Conservation (phyloP, 441 rosid genomes). For the Euphorbia schlechtendalii region DNA sequence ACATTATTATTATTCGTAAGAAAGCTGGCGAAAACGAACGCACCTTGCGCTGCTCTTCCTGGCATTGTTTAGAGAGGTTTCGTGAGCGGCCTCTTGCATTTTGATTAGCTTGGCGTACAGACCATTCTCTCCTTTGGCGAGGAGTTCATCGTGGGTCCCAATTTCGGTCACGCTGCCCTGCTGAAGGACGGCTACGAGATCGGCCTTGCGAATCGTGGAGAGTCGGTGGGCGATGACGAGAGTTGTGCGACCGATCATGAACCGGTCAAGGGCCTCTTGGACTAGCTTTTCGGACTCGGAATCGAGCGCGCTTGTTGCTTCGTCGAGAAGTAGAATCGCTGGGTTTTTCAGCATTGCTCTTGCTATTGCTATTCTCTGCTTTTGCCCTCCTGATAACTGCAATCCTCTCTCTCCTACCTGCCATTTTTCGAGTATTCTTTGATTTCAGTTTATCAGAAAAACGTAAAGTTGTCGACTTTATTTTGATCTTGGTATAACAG, state of each 20-base stretch:
- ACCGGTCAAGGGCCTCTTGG: conserved; percentile 96
- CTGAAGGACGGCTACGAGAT: conserved; percentile 94
- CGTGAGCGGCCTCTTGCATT: conserved; percentile 95
- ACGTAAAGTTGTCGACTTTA: neutral
- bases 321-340: conserved; percentile 81
- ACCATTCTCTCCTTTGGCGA: conserved; percentile 85
- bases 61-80: conserved; percentile 86
- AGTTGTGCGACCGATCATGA: conserved; percentile 98
- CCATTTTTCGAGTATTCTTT: conserved; percentile 34
- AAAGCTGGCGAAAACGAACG: no score
- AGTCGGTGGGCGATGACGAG: conserved; percentile 96
- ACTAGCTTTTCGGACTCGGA: conserved; percentile 97
- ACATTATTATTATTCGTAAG: no score
- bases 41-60: conserved; percentile 99
- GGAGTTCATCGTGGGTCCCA: conserved; percentile 90
- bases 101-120: conserved; percentile 80
- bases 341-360: conserved; percentile 98
- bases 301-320: conserved; percentile 98
- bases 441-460: neutral
- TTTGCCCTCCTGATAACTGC: conserved; percentile 97
- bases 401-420: conserved; percentile 99
- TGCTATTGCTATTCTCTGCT: conserved; percentile 96
- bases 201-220: conserved; percentile 96
- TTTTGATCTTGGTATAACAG: neutral
- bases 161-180: conserved; percentile 93